Evolutionary conservation across 225 moss, liverwort and hornwort genomes (phyloP).

Genomic region (Bryum argenteum): DNA sequence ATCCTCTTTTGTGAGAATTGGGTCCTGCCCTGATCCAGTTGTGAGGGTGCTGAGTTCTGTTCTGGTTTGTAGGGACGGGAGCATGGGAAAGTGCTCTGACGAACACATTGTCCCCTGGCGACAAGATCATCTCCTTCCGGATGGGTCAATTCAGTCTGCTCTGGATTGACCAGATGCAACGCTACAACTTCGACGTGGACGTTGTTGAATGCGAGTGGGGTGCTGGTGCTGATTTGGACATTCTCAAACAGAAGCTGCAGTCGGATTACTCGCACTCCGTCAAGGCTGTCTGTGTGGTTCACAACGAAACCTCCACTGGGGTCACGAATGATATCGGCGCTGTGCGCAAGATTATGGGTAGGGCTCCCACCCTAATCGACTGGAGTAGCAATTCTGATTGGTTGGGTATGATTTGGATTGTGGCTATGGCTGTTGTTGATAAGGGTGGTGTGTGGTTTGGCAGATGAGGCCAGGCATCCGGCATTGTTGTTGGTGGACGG

Average conservation of each 20-base stretch:
- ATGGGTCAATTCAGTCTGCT: constrained; percentile 94
- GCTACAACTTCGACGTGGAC: constrained; percentile 89
- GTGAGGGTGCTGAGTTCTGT: no score
- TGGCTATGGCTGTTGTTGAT: neutral
- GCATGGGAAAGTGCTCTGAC: constrained; percentile 98
- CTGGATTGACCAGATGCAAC: constrained; percentile 96
- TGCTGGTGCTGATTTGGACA: constrained; percentile 57
- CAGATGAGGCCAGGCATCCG: constrained; percentile 82
- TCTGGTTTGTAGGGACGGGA: constrained; percentile 58
- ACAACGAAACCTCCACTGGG: constrained; percentile 97
- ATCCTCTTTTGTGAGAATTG: no score
- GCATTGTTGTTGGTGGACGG: constrained; percentile 91
- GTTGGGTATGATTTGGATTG: no score
- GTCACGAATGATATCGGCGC: constrained; percentile 92
- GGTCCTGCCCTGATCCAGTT: no score
- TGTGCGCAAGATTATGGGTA: constrained; percentile 74
- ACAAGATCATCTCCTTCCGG: constrained; percentile 77
- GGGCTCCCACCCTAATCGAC: no score
- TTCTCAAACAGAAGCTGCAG: constrained; percentile 60
- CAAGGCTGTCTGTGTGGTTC: constrained; percentile 86
- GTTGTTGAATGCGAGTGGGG: constrained; percentile 94
- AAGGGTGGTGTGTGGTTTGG: no score
- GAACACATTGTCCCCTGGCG: constrained; percentile 91
- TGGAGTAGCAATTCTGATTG: no score
- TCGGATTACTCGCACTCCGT: constrained; percentile 63